Percentiles rank a stretch among this genome's conserved stretches.
These are phyloP conservation scores for Scheffersomyces cryptocercus DNA, from an alignment of 1,139 yeast species.

Conservation along the genomic window DNA sequence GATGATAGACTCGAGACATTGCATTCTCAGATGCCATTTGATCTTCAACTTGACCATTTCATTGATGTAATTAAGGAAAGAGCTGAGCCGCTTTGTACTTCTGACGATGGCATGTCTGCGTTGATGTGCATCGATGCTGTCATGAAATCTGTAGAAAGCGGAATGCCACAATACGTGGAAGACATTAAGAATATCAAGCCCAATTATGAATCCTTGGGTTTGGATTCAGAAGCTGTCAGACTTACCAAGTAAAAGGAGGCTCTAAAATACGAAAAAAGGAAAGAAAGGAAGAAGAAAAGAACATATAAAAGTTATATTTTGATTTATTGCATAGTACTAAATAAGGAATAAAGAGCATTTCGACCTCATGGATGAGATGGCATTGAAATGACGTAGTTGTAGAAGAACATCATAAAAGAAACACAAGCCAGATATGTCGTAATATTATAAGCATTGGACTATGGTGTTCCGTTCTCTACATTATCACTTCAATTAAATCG, in stretches of 20 bases:
- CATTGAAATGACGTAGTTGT: too few species aligned
- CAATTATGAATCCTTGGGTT: conserved; percentile 1
- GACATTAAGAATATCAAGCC: conserved; percentile 13
- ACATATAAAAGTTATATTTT: background rate
- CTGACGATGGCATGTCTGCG: conserved; percentile 42
- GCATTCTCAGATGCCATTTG: conserved; percentile 27
- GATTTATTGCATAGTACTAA: background rate
- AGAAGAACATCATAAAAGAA: too few species aligned
- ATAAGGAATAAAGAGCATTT: too few species aligned
- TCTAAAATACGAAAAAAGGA: background rate
- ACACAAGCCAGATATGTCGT: too few species aligned
- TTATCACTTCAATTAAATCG: too few species aligned
- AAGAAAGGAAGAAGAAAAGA: background rate
- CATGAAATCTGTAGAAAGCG: conserved; percentile 17
- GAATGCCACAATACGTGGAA: conserved; percentile 16
- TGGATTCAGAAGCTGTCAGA: background rate
- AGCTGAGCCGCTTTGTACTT: conserved; percentile 32
- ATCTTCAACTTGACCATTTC: conserved; percentile 37
- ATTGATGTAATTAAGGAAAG: conserved; percentile 33
- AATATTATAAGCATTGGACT: too few species aligned
- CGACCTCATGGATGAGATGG: too few species aligned
- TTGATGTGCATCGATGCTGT: conserved; percentile 24
- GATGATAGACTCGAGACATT: conserved; percentile 12
- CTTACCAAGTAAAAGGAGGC: background rate
- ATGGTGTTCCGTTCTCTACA: too few species aligned